Conservation (phyloP, 1,284 basidiomycete species). For the Tilletia indica region DNA sequence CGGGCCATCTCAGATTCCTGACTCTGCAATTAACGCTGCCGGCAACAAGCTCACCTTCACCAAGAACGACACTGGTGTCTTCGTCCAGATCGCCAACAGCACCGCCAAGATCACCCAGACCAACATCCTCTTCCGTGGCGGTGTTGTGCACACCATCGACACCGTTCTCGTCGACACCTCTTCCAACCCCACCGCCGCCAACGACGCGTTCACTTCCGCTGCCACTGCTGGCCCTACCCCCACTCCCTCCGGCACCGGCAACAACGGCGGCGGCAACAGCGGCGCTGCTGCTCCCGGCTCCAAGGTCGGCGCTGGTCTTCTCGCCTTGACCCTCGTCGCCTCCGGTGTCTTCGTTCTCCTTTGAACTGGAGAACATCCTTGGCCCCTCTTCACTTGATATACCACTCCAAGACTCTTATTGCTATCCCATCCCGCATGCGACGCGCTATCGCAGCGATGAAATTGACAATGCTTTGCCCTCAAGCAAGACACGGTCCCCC, state of each 20-base stretch:
- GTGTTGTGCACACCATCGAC: constrained; percentile 71
- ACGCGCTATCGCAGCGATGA: too few species aligned
- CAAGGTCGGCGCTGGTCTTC: constrained; percentile 16
- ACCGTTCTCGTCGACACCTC: constrained; percentile 65
- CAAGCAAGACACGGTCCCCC: too few species aligned
- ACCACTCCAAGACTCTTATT: too few species aligned
- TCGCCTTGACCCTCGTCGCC: constrained; percentile 15
- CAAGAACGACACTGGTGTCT: constrained; percentile 59
- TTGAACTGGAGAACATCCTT: background rate
- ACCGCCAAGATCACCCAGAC: constrained; percentile 65
- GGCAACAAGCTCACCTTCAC: constrained; percentile 1
- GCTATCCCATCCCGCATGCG: too few species aligned
- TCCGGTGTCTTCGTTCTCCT: constrained; percentile 2
- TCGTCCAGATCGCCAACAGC: constrained; percentile 63
- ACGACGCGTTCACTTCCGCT: constrained; percentile 59
- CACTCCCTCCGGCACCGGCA: constrained; percentile 22
- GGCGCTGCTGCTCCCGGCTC: constrained; percentile 10
- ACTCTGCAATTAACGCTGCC: constrained; percentile 4
- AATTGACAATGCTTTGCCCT: too few species aligned
- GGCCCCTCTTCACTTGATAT: too few species aligned
- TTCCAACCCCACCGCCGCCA: constrained; percentile 62
- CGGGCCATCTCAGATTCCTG: constrained; percentile 49
- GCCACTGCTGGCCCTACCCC: constrained; percentile 30
- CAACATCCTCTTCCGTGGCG: constrained; percentile 70
- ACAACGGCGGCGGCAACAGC: background rate